phyloP scores from a whole-genome alignment of 768 basidiomycete species.

The Auricularia cornea region DNA sequence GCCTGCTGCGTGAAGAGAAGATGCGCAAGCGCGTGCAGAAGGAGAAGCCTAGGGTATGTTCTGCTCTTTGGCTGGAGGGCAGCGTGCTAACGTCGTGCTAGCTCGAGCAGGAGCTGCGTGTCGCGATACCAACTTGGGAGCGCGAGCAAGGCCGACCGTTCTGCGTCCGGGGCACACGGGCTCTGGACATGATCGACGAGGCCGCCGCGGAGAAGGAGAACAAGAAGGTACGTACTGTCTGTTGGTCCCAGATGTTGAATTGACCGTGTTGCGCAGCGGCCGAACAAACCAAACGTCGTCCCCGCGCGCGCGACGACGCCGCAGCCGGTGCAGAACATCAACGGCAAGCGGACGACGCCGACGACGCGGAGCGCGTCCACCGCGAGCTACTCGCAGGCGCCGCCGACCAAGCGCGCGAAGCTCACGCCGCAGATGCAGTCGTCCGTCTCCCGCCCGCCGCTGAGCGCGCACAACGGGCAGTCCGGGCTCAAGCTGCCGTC shows the following conservation, averaged over 20 bases:
- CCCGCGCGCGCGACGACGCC: slow-evolving; percentile 55
- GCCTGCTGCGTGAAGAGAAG: slow-evolving; percentile 89
- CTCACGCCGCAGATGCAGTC: slow-evolving; percentile 10
- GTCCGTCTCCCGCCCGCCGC: slow-evolving; percentile 51
- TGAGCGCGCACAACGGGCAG: not conserved
- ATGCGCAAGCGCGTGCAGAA: slow-evolving; percentile 89
- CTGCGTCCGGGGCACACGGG: slow-evolving; percentile 75
- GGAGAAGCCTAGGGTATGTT: slow-evolving; percentile 82
- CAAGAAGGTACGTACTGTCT: no score
- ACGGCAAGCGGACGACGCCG: slow-evolving; percentile 54
- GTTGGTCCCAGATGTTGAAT: no score
- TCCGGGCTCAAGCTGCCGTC: no score
- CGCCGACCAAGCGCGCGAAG: slow-evolving; percentile 38
- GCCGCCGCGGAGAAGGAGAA: slow-evolving; percentile 76
- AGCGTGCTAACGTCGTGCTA: no score
- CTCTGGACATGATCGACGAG: slow-evolving; percentile 71
- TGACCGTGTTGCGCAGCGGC: slow-evolving; percentile 3
- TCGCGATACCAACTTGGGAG: slow-evolving; percentile 81
- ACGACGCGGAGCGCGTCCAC: slow-evolving; percentile 36
- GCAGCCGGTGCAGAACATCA: slow-evolving; percentile 25
- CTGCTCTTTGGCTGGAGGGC: not conserved
- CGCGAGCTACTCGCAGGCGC: slow-evolving; percentile 34
- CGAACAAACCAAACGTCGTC: slow-evolving; percentile 47
- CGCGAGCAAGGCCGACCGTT: slow-evolving; percentile 62
- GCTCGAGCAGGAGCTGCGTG: slow-evolving; percentile 84